phyloP scores from a whole-genome alignment of 805 yeast species.

The Jamesozyma gamospora region DNA sequence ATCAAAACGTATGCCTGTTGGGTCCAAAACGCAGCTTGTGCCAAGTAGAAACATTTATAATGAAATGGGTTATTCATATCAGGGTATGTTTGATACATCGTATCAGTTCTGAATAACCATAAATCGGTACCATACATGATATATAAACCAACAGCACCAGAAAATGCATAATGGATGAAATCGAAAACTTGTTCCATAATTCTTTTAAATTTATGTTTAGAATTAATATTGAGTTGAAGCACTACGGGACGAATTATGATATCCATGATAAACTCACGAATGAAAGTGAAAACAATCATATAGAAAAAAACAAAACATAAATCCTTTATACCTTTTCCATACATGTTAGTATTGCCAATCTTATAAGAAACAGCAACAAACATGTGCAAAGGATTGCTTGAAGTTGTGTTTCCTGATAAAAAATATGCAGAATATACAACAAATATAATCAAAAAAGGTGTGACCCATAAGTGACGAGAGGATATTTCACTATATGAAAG shows the following conservation, averaged over 20 bases:
- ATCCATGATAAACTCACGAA: slow-evolving; percentile 88
- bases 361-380: slow-evolving; percentile 59
- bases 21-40: slow-evolving; percentile 96
- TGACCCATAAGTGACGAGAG: slow-evolving; percentile 58
- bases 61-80: slow-evolving; percentile 61
- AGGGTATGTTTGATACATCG: slow-evolving; percentile 75
- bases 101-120: slow-evolving; percentile 81
- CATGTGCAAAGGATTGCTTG: slow-evolving; percentile 51
- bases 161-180: slow-evolving; percentile 63
- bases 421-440: slow-evolving; percentile 36
- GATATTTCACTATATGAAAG: slow-evolving; percentile 9
- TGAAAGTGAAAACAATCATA: slow-evolving; percentile 80
- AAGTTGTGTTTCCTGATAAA: slow-evolving; percentile 46
- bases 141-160: slow-evolving; percentile 82
- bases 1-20: slow-evolving; percentile 83
- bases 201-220: slow-evolving; percentile 51
- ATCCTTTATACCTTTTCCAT: slow-evolving; percentile 84
- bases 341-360: slow-evolving; percentile 49
- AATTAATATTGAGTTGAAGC: slow-evolving; percentile 29
- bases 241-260: slow-evolving; percentile 68
- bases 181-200: slow-evolving; percentile 92
- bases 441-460: slow-evolving; percentile 45
- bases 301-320: slow-evolving; percentile 68
- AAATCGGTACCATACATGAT: slow-evolving; percentile 77
- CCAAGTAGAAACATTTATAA: slow-evolving; percentile 77